phyloP scores from a whole-genome alignment of 1,139 yeast genomes.

The Debaryomycetaceae sp. region DNA sequence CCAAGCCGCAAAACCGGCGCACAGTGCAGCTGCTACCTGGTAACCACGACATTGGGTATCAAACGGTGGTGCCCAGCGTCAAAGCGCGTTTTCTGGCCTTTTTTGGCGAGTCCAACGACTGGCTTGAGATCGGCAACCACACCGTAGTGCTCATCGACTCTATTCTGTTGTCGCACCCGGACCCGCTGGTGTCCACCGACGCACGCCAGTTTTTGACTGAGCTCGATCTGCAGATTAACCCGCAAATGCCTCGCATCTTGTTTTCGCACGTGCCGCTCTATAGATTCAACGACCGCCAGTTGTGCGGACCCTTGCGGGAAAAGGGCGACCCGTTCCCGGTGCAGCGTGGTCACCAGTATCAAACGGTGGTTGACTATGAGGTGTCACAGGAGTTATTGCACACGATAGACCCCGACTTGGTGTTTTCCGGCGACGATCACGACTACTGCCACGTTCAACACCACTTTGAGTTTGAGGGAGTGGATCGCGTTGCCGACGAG shows the following conservation, averaged over 20 bases:
- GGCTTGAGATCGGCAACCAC: conserved; percentile 64
- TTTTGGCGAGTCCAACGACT: conserved; percentile 68
- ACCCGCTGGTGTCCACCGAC: conserved; percentile 19
- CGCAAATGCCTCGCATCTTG: conserved; percentile 58
- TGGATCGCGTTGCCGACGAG: conserved; percentile 51
- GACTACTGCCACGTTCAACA: conserved; percentile 85
- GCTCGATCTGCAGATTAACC: conserved; percentile 17
- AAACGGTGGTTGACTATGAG: conserved; percentile 63
- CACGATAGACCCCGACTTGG: conserved; percentile 55
- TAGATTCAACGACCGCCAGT: conserved; percentile 47
- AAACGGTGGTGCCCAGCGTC: conserved; percentile 53
- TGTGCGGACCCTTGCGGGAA: conserved; percentile 71
- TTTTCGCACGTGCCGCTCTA: conserved; percentile 78
- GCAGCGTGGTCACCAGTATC: conserved; percentile 70
- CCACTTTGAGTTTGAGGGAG: conserved; percentile 32
- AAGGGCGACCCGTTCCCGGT: conserved; percentile 59
- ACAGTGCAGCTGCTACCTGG: conserved; percentile 74
- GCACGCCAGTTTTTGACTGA: conserved; percentile 24
- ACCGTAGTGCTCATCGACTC: conserved; percentile 75
- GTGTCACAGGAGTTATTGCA: conserved; percentile 54
- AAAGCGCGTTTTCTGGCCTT: conserved; percentile 58
- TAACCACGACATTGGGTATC: conserved; percentile 94
- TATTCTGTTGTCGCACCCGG: conserved; percentile 60
- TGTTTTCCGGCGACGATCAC: conserved; percentile 94
- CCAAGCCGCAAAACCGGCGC: conserved; percentile 41